phyloP scores from a whole-genome alignment of 495 filamentous ascomycete species.

The Talaromyces ruber region DNA sequence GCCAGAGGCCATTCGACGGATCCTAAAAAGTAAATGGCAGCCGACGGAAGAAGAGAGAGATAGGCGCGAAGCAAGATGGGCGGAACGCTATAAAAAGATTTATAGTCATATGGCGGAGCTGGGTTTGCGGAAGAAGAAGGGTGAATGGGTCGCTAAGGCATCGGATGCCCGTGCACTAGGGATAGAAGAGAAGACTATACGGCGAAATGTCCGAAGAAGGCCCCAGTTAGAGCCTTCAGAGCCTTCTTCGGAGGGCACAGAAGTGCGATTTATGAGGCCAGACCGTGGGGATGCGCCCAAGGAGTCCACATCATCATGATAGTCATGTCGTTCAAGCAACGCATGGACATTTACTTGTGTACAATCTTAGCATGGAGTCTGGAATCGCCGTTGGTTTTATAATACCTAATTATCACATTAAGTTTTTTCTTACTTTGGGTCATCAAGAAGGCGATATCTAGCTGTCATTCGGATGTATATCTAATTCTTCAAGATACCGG shows the following conservation, averaged over 20 bases:
- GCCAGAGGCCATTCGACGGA: conserved; percentile 76
- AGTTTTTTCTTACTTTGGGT: no score
- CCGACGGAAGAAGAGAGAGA: conserved; percentile 53
- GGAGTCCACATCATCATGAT: not conserved
- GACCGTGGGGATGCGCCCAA: not conserved
- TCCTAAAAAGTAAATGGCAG: conserved; percentile 77
- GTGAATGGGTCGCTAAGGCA: conserved; percentile 14
- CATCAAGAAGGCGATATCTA: no score
- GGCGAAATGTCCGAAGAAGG: not conserved
- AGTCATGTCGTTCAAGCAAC: not conserved
- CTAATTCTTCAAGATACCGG: no score
- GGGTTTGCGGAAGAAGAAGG: conserved; percentile 47
- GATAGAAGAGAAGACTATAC: conserved; percentile 8
- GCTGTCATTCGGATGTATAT: no score
- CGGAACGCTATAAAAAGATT: conserved; percentile 64
- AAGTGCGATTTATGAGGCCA: not conserved
- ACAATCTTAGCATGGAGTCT: not conserved
- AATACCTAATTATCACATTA: no score
- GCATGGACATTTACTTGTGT: not conserved
- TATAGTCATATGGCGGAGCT: conserved; percentile 67
- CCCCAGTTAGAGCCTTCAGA: not conserved
- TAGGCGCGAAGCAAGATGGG: conserved; percentile 63
- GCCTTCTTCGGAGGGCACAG: not conserved
- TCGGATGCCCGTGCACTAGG: conserved; percentile 18
- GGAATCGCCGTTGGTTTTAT: not conserved